phyloP scores from a whole-genome alignment of 306 rosid species.

The Arachis stenosperma region DNA sequence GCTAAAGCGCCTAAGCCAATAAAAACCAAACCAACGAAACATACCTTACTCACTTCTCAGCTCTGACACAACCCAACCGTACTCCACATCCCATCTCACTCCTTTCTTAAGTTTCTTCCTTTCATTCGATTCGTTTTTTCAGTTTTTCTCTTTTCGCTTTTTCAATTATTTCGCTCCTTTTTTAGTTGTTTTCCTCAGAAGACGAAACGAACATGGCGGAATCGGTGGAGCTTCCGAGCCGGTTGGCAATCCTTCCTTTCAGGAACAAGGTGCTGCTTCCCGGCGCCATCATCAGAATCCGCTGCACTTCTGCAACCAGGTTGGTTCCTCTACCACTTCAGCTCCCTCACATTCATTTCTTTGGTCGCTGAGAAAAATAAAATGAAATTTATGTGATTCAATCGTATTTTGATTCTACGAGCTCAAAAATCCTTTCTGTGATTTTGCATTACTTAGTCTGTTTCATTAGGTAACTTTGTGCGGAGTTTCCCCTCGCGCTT shows the following conservation, averaged over 20 bases:
- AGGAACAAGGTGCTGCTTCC: constrained; percentile 95
- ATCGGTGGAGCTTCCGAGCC: constrained; percentile 88
- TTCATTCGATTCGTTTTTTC: constrained; percentile 4
- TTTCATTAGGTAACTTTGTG: not conserved
- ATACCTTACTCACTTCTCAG: not conserved
- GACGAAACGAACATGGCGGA: constrained; percentile 61
- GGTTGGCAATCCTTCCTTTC: constrained; percentile 96
- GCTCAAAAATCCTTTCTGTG: not conserved
- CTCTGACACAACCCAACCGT: constrained; percentile 5
- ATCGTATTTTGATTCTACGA: not conserved
- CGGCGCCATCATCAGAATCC: constrained; percentile 95
- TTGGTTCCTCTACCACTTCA: constrained; percentile 21
- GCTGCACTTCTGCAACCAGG: constrained; percentile 98
- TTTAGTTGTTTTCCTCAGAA: no score
- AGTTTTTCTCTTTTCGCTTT: not conserved
- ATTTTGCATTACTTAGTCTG: not conserved
- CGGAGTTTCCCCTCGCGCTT: no score
- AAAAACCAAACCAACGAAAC: not conserved
- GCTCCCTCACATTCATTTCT: not conserved
- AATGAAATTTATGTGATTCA: not conserved
- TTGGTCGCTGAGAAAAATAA: not conserved
- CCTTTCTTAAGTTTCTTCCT: not conserved
- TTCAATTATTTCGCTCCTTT: no score
- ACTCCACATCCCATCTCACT: not conserved
- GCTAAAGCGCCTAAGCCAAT: not conserved